Percentiles rank a stretch among this genome's conserved stretches.
These are phyloP conservation scores for Gossypium arboreum DNA, from an alignment of 345 rosid species.

Conservation along the genomic window DNA sequence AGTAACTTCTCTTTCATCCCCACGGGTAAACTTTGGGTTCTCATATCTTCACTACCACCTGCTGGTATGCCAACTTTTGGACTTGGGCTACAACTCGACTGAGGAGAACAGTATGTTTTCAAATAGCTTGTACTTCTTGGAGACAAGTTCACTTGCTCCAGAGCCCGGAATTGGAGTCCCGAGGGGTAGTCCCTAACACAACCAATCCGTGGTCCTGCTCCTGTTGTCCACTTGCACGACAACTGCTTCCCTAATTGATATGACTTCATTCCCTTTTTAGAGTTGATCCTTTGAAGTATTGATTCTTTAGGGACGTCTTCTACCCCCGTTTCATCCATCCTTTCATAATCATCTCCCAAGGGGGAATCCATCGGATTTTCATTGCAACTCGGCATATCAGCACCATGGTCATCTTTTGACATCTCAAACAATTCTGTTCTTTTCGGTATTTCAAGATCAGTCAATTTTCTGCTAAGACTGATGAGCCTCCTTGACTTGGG, in stretches of 20 bases:
- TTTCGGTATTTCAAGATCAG: slow-evolving; percentile 44
- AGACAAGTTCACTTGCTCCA: slow-evolving; percentile 83
- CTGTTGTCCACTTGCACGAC: slow-evolving; percentile 89
- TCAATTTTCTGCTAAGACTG: background rate
- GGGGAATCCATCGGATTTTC: slow-evolving; percentile 17
- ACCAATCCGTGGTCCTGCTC: slow-evolving; percentile 94
- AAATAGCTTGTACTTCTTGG: slow-evolving; percentile 40
- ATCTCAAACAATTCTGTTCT: slow-evolving; percentile 24
- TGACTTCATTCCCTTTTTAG: slow-evolving; percentile 28
- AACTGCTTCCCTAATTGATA: slow-evolving; percentile 80
- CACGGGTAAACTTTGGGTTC: slow-evolving; percentile 2
- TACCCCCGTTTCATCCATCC: slow-evolving; percentile 24
- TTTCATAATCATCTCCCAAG: slow-evolving; percentile 35
- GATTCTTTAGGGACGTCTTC: slow-evolving; percentile 42
- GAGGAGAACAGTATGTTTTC: slow-evolving; percentile 26
- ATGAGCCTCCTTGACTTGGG: slow-evolving; percentile 14
- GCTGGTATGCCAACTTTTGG: slow-evolving; percentile 8
- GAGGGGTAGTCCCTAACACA: slow-evolving; percentile 89
- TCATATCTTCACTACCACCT: slow-evolving; percentile 2
- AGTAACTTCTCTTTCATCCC: background rate
- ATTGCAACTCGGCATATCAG: slow-evolving; percentile 18
- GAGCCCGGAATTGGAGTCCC: slow-evolving; percentile 72
- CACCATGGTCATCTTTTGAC: slow-evolving; percentile 11
- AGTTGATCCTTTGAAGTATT: slow-evolving; percentile 27
- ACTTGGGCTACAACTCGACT: slow-evolving; percentile 15